Percentiles rank a stretch among this genome's conserved stretches.
These are phyloP conservation scores for Suillus spraguei DNA, from an alignment of 768 basidiomycete genomes.

Conservation along the genomic window DNA sequence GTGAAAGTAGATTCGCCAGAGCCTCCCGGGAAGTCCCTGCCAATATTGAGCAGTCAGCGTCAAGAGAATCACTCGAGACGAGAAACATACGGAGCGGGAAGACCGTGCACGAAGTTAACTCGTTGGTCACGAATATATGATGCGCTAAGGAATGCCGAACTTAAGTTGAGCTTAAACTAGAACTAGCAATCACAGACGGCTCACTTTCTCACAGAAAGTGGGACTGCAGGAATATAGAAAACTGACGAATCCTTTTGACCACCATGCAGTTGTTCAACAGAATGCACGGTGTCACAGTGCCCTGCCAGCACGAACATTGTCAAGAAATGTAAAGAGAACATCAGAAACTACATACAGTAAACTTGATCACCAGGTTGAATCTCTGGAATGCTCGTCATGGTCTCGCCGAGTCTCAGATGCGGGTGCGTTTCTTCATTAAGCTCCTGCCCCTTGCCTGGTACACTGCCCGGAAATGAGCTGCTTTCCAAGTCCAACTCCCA, in stretches of 20 bases:
- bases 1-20: conserved; percentile 49
- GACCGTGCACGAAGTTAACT: conserved; percentile 45
- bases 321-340: background rate
- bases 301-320: conserved; percentile 30
- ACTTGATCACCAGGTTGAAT: conserved; percentile 69
- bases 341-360: conserved; percentile 42
- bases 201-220: conserved; percentile 52
- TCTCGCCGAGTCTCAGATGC: conserved; percentile 55
- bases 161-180: background rate
- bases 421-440: conserved; percentile 59
- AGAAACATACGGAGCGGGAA: conserved; percentile 49
- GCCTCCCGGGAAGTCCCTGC: conserved; percentile 56
- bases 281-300: conserved; percentile 59
- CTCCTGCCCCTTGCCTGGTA: conserved; percentile 57
- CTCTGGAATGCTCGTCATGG: conserved; percentile 59
- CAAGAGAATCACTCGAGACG: background rate
- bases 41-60: background rate
- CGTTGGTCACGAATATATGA: conserved; percentile 53
- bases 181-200: conserved; percentile 13
- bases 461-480: conserved; percentile 55
- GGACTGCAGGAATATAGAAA: conserved; percentile 57
- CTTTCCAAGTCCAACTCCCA: conserved; percentile 60
- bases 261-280: conserved; percentile 51
- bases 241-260: conserved; percentile 56
- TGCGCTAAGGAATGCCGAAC: conserved; percentile 34